Evolutionary conservation across 306 rosid species (phyloP).

Genomic region (Nissolia schottii): DNA sequence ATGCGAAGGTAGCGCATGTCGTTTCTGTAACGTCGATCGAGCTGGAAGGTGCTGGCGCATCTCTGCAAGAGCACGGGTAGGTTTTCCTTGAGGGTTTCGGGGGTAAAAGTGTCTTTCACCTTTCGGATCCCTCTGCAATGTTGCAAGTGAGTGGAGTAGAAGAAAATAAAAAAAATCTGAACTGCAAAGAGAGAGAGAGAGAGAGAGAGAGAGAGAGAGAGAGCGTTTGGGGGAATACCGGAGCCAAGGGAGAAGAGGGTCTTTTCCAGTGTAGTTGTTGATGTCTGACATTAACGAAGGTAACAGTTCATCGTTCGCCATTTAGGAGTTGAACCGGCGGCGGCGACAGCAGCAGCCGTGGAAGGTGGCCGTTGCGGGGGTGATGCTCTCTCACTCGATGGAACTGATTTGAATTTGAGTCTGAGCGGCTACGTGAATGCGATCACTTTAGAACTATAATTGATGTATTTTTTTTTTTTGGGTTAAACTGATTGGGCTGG

Average conservation of each 20-base stretch:
- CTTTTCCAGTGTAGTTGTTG: slow-evolving; percentile 68
- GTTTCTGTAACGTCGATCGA: slow-evolving; percentile 75
- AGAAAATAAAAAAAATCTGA: not conserved
- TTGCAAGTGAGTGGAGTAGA: slow-evolving; percentile 1
- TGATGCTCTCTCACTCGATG: not conserved
- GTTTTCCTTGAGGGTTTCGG: slow-evolving; percentile 56
- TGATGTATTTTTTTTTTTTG: not conserved
- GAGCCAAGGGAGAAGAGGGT: slow-evolving; percentile 97
- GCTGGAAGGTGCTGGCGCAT: slow-evolving; percentile 64
- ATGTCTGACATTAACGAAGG: slow-evolving; percentile 61
- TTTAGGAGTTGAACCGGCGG: not conserved
- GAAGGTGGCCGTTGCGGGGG: slow-evolving; percentile 3
- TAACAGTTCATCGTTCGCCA: slow-evolving; percentile 51
- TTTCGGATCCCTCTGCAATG: slow-evolving; percentile 70
- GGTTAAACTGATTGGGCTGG: not conserved
- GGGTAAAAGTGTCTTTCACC: slow-evolving; percentile 61
- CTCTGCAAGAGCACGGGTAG: slow-evolving; percentile 69
- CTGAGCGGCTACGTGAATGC: slow-evolving; percentile 21
- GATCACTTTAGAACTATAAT: not conserved
- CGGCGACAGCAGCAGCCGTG: slow-evolving; percentile 33
- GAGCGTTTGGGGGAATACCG: slow-evolving; percentile 50
- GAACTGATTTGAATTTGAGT: slow-evolving; percentile 38
- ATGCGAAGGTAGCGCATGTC: slow-evolving; percentile 84
- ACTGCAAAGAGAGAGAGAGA: not conserved
- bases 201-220: not conserved